phyloP scores from a whole-genome alignment of 2,329 filamentous ascomycete species.

The Trichophyton benhamiae region DNA sequence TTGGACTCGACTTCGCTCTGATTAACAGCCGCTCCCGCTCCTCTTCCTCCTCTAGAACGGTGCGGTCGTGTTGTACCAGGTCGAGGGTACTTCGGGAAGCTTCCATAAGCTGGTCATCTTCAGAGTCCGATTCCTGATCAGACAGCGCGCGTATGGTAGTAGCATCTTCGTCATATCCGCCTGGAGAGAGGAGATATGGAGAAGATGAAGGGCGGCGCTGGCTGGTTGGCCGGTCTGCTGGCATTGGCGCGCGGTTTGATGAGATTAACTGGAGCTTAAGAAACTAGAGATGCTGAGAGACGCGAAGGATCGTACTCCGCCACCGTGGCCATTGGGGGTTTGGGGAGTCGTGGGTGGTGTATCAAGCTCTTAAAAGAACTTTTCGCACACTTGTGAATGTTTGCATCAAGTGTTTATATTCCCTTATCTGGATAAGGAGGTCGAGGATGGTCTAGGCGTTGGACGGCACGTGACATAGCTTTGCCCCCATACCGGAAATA shows the following conservation, averaged over 20 bases:
- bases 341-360: neutral
- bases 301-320: neutral
- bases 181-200: conserved; percentile 48
- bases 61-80: conserved; percentile 55
- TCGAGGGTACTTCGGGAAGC: conserved; percentile 57
- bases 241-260: neutral
- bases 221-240: neutral
- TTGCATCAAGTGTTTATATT: neutral
- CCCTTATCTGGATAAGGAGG: neutral
- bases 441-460: neutral
- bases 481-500: too few relatives aligned
- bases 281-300: neutral
- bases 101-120: conserved; percentile 57
- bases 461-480: neutral
- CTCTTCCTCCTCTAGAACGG: conserved; percentile 64
- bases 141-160: conserved; percentile 49
- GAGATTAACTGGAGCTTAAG: neutral
- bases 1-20: conserved; percentile 19
- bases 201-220: conserved; percentile 11
- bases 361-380: neutral
- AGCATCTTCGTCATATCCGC: conserved; percentile 56
- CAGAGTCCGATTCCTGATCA: conserved; percentile 64
- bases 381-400: neutral
- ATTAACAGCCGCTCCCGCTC: conserved; percentile 39
- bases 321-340: neutral